Percentiles rank a stretch among this genome's conserved stretches.
Conservation (phyloP, 2,329 filamentous ascomycete genomes). For the Bisporella sp. region DNA sequence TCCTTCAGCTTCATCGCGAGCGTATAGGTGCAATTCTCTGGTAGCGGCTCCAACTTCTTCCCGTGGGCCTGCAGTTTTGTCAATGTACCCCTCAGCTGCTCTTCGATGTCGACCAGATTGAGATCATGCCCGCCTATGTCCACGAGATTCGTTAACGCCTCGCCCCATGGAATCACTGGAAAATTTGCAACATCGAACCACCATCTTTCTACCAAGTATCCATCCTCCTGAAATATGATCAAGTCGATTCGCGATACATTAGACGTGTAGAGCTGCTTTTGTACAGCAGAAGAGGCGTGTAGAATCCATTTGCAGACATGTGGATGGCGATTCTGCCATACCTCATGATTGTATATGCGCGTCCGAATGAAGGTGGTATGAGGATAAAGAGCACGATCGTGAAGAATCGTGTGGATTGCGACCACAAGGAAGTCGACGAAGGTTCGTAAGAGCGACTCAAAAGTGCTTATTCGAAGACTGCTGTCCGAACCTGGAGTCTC, state of each 20-base stretch:
- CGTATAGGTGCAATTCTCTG: slow-evolving; percentile 62
- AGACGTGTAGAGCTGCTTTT: not conserved
- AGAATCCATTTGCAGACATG: not conserved
- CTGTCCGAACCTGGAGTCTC: too few species aligned
- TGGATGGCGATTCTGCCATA: slow-evolving; percentile 47
- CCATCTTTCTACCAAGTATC: not conserved
- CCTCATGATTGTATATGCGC: slow-evolving; percentile 59
- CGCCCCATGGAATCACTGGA: not conserved
- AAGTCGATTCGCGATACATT: not conserved
- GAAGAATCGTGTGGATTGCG: slow-evolving; percentile 61
- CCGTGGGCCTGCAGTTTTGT: slow-evolving; percentile 51
- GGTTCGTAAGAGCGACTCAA: too few species aligned
- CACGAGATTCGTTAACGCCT: slow-evolving; percentile 20
- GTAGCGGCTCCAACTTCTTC: slow-evolving; percentile 48
- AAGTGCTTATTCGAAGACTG: too few species aligned
- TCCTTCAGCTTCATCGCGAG: slow-evolving; percentile 64
- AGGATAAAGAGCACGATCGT: slow-evolving; percentile 58
- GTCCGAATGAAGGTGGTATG: slow-evolving; percentile 54
- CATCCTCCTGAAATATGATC: not conserved
- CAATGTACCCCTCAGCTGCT: slow-evolving; percentile 62
- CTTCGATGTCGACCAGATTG: slow-evolving; percentile 56
- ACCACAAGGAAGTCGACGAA: slow-evolving; percentile 60
- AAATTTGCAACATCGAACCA: not conserved
- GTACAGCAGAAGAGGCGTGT: not conserved
- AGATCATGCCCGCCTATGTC: slow-evolving; percentile 18